Conservation (phyloP, 2,329 filamentous ascomycete genomes). For the Fusarium solani-melongenae region DNA sequence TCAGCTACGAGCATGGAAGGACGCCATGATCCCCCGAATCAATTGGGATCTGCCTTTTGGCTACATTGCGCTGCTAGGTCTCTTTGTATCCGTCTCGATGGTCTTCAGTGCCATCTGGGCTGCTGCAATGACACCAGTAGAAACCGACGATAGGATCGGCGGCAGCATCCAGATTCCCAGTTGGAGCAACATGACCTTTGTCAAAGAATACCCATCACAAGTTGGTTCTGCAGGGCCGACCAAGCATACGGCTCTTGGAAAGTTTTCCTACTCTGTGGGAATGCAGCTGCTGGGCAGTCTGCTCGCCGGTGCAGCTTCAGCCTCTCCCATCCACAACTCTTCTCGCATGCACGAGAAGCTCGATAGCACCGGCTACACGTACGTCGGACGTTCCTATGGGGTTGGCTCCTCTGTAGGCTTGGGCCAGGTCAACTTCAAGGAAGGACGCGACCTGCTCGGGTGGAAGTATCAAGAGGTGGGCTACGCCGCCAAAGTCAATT, state of each 20-base stretch:
- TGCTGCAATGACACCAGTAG: slow-evolving; percentile 39
- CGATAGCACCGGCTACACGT: slow-evolving; percentile 41
- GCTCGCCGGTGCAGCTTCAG: slow-evolving; percentile 33
- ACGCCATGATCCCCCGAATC: slow-evolving; percentile 15
- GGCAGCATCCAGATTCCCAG: slow-evolving; percentile 36
- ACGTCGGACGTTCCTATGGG: slow-evolving; percentile 44
- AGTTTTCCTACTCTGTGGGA: slow-evolving; percentile 42
- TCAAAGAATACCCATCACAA: slow-evolving; percentile 41
- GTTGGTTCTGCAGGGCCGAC: slow-evolving; percentile 25
- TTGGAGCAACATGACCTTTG: slow-evolving; percentile 29
- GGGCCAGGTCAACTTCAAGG: slow-evolving; percentile 1
- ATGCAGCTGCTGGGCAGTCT: slow-evolving; percentile 37
- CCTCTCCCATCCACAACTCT: slow-evolving; percentile 32
- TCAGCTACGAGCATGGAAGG: slow-evolving; percentile 14
- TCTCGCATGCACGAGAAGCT: slow-evolving; percentile 38
- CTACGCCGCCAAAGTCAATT: slow-evolving; percentile 46
- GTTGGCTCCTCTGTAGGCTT: slow-evolving; percentile 42
- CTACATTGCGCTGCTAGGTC: not conserved
- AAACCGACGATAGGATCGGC: not conserved
- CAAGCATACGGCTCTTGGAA: slow-evolving; percentile 25
- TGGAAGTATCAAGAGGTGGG: slow-evolving; percentile 50
- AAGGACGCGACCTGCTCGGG: slow-evolving; percentile 12
- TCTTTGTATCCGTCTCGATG: slow-evolving; percentile 18
- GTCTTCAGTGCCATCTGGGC: slow-evolving; percentile 34
- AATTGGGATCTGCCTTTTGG: slow-evolving; percentile 20